Evolutionary conservation across 306 rosid genomes (phyloP), one percentile per base, ranked within the genome.

Genomic region (Acacia melanoxylon): DNA sequence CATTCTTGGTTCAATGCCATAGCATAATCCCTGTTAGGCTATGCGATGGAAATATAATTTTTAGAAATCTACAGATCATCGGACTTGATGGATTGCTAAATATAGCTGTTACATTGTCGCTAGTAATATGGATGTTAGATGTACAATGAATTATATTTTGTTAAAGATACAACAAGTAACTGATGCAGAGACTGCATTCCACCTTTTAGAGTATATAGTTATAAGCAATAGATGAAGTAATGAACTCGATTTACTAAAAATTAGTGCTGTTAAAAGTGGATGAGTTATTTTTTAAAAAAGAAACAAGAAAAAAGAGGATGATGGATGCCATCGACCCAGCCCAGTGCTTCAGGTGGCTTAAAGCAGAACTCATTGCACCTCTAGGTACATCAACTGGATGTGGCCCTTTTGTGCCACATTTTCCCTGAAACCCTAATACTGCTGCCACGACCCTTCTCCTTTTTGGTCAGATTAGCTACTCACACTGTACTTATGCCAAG

Each of bases 351-450:
- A 31, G 22, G 31, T 66, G 49, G 13, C 20, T 51, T 16, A 14
- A 61, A 45, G 35, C 41, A 58, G 48, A 79, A 33, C 61, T 51
- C 52, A 67, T 48, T 69, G 75, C 58, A 31, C 75, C 58, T 70
- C 14, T 42, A 17, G 74, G 31, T 20, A 35, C 83, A 67, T 77
- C 62, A 54, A 45, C 83, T 14, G 4, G 75, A 73, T 78, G 72
- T 12, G 16, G 74, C 42, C 24, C 67, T 35, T 22, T 68, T 75
- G 35, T 25, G 68, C 17, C 37, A 67, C 74, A 41, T 82, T 31
- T 79, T 61, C 58, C 27, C 65, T 78, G 83, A 82, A 61, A 71
- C 65, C 44, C 27, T 31, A 8, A 49, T 49, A 52, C 46, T 41
- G 48, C 67, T 74, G 63, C 65, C 68, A 19, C 58, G 19, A 0